These are phyloP conservation scores for Rheum nobile DNA, from an alignment of 148 eudicot species.

Conservation along the genomic window DNA sequence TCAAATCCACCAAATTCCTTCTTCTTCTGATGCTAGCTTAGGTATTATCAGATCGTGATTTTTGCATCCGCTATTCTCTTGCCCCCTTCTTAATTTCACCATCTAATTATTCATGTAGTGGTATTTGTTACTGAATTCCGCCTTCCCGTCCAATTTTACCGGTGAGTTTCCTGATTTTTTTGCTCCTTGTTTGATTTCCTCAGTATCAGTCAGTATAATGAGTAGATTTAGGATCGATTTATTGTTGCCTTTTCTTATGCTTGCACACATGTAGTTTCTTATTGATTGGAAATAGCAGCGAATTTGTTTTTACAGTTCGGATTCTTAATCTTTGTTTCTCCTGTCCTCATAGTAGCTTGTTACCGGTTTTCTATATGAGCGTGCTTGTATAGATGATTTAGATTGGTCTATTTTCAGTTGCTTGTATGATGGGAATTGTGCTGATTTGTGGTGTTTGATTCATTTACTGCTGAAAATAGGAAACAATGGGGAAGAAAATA, in stretches of 20 bases:
- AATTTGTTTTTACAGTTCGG: background rate
- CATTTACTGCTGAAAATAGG: background rate
- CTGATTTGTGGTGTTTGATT: background rate
- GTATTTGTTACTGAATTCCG: background rate
- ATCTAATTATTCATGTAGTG: background rate
- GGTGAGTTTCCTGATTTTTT: background rate
- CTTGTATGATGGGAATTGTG: background rate
- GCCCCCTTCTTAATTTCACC: background rate
- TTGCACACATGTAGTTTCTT: background rate
- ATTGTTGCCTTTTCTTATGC: background rate
- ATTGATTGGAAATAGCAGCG: background rate
- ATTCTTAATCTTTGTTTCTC: too few species aligned
- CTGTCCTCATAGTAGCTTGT: background rate
- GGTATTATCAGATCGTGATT: conserved; percentile 1
- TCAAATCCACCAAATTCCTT: background rate
- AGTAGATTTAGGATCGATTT: background rate
- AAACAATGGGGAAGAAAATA: conserved; percentile 10
- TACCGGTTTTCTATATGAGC: background rate
- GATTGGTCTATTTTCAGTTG: background rate
- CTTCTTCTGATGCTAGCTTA: background rate
- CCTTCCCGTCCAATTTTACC: too few species aligned
- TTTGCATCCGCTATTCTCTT: background rate
- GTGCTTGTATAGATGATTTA: background rate
- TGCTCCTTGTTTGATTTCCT: background rate
- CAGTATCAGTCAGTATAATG: background rate